Evolutionary conservation across 441 rosid genomes (phyloP).

Genomic region (Gossypium aridum): DNA sequence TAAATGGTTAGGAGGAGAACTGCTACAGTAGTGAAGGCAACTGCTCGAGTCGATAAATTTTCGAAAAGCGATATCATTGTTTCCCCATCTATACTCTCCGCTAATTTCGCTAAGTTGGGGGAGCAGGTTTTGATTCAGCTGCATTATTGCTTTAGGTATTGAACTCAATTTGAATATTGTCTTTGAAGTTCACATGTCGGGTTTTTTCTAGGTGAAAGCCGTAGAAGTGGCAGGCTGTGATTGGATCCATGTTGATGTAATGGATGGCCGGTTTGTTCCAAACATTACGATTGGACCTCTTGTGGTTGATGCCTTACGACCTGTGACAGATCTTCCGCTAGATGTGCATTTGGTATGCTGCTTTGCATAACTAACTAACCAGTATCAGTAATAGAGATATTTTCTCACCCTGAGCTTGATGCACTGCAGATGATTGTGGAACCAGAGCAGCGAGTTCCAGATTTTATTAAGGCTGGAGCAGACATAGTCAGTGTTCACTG

Average conservation of each 20-base stretch:
- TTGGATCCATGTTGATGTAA: conserved; percentile 97
- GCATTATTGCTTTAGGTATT: neutral
- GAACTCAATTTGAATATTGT: neutral
- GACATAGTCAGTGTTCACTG: conserved; percentile 94
- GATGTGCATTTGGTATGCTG: conserved; percentile 89
- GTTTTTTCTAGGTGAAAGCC: conserved; percentile 72
- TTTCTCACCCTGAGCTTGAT: conserved; percentile 15
- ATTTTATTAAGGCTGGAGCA: conserved; percentile 94
- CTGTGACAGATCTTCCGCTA: conserved; percentile 92
- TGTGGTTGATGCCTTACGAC: conserved; percentile 90
- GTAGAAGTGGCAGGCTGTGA: conserved; percentile 96
- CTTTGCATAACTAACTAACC: neutral
- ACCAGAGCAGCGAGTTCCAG: conserved; percentile 82
- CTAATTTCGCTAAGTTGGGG: conserved; percentile 83
- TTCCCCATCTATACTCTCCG: conserved; percentile 90
- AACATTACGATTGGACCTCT: conserved; percentile 98
- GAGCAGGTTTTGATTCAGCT: conserved; percentile 53
- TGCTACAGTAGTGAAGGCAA: conserved; percentile 57
- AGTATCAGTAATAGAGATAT: neutral
- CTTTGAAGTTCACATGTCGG: conserved; percentile 16
- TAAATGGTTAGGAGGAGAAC: conserved; percentile 46
- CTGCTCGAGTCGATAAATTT: conserved; percentile 82
- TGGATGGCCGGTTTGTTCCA: conserved; percentile 98
- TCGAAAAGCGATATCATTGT: conserved; percentile 81
- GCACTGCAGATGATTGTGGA: conserved; percentile 82